A percentile compares a stretch with the other conserved stretches of the same genome.
Conservation (phyloP, 2,329 filamentous ascomycete genomes). For the Chrysoporthe deuterocubensis region DNA sequence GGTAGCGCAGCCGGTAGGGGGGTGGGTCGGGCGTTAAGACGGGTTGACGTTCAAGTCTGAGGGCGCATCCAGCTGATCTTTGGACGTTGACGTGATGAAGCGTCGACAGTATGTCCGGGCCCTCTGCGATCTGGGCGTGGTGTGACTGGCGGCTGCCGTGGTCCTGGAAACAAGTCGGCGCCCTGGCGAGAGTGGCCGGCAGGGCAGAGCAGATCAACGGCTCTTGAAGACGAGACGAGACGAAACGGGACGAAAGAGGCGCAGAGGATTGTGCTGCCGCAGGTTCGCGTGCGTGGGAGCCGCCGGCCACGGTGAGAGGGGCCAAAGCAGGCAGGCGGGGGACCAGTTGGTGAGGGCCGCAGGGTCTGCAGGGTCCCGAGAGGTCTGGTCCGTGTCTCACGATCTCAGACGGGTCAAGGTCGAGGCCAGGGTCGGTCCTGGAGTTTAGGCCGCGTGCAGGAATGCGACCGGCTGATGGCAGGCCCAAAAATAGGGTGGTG, state of each 20-base stretch:
- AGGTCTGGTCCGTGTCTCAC: conserved; percentile 34
- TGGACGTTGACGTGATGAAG: not conserved
- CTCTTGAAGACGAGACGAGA: conserved; percentile 11
- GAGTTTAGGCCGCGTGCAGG: conserved; percentile 10
- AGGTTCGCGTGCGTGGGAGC: not conserved
- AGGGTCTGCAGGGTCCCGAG: not conserved
- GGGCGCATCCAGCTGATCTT: not conserved
- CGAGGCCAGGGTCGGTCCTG: conserved; percentile 12
- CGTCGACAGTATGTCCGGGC: not conserved
- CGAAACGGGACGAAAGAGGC: conserved; percentile 4
- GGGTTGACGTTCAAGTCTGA: not conserved
- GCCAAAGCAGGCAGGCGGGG: not conserved
- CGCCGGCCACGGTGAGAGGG: not conserved
- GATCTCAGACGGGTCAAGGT: conserved; percentile 31
- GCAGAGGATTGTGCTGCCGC: not conserved
- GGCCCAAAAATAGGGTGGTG: not conserved
- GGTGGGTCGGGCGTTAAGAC: not conserved
- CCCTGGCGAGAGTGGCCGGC: not conserved
- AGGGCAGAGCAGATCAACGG: not conserved
- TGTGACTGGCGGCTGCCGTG: too few species aligned
- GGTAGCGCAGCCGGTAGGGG: conserved; percentile 1
- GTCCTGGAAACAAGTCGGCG: too few species aligned
- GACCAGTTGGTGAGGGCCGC: not conserved
- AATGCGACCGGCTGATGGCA: conserved; percentile 4
- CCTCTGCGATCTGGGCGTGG: not conserved